These are phyloP conservation scores for Sextonia rubra DNA, from an alignment of 164 flowering plant genomes.

Conservation along the genomic window DNA sequence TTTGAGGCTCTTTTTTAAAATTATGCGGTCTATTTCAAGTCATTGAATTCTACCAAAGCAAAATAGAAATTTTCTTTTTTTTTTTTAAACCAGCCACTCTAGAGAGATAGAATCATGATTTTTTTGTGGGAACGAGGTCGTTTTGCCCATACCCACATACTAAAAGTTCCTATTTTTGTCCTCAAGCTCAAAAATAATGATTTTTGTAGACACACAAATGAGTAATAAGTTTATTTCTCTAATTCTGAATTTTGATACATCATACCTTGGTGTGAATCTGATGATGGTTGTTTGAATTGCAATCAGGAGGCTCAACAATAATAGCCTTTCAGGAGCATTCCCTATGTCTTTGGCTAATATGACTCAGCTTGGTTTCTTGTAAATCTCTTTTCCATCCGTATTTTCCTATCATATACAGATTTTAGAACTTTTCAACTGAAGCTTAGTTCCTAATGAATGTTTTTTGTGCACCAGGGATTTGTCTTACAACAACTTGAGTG, in stretches of 20 bases:
- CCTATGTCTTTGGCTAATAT: constrained; percentile 67
- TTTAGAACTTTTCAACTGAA: not conserved
- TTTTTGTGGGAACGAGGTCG: not conserved
- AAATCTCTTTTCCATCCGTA: constrained; percentile 25
- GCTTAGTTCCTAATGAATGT: not conserved
- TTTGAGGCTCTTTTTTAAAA: not conserved
- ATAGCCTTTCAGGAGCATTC: constrained; percentile 72
- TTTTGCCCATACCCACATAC: not conserved
- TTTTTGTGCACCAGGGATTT: constrained; percentile 58
- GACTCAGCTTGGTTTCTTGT: constrained; percentile 84
- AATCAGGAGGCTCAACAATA: constrained; percentile 89
- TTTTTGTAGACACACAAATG: not conserved
- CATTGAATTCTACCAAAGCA: too few species aligned
- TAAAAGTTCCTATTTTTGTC: not conserved
- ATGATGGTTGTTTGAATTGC: constrained; percentile 19
- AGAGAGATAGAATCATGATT: not conserved
- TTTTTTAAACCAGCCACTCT: too few species aligned
- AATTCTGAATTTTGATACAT: not conserved
- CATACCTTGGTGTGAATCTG: constrained; percentile 10
- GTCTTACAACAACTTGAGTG: constrained; percentile 87
- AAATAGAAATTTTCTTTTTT: too few species aligned
- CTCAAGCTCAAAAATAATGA: not conserved
- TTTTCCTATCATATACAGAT: not conserved
- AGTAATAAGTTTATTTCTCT: not conserved
- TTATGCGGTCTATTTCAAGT: too few species aligned